Evolutionary conservation across 345 rosid genomes (phyloP).

Genomic region (Litchi chinensis): DNA sequence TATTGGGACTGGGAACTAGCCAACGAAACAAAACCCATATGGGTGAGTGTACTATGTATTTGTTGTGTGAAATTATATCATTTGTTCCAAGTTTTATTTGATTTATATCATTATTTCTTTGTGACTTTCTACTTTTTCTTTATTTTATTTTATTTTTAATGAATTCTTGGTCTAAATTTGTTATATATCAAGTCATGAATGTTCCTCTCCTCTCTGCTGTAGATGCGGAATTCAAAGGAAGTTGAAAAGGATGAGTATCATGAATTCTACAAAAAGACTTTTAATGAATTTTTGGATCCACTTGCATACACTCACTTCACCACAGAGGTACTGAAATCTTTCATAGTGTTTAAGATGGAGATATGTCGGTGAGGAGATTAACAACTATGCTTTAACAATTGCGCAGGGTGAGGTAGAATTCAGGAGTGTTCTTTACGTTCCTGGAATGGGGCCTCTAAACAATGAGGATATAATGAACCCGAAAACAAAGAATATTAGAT

Average conservation of each 20-base stretch:
- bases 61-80: neutral
- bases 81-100: neutral
- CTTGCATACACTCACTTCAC: conserved; percentile 85
- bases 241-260: conserved; percentile 78
- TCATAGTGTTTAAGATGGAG: neutral
- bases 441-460: conserved; percentile 98
- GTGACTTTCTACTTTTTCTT: neutral
- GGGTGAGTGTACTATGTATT: conserved; percentile 56
- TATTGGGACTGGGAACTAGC: conserved; percentile 99
- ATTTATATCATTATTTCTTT: too few relatives aligned
- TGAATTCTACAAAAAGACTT: conserved; percentile 93
- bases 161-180: neutral
- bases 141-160: conserved; percentile 5
- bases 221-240: conserved; percentile 90
- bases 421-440: conserved; percentile 87
- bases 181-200: conserved; percentile 6
- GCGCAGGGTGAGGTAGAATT: conserved; percentile 98
- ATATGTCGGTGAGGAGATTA: conserved; percentile 9
- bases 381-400: conserved; percentile 7
- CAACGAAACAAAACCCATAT: conserved; percentile 92
- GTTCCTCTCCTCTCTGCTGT: conserved; percentile 20
- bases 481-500: conserved; percentile 85
- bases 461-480: conserved; percentile 87
- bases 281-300: conserved; percentile 91
- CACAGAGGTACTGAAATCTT: conserved; percentile 60